Conservation (phyloP, 352 stramenopile species). For the Phytophthora aleatoria region DNA sequence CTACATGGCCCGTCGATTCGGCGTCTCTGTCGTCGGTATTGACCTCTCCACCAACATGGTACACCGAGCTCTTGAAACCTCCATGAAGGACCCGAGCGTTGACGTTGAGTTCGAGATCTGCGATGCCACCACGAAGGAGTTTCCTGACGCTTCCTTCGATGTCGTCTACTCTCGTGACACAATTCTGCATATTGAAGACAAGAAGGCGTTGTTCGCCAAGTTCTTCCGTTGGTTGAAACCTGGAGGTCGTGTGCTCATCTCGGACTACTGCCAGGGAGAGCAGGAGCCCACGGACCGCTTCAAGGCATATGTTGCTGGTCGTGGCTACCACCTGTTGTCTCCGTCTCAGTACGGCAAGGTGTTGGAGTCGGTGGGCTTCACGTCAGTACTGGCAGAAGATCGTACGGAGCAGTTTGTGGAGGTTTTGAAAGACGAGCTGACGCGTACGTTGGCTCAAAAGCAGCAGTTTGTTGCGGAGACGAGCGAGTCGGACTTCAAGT, state of each 20-base stretch:
- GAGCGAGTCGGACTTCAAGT: slow-evolving; percentile 66
- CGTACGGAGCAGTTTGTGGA: slow-evolving; percentile 70
- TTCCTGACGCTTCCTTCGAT: slow-evolving; percentile 64
- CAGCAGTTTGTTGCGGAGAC: slow-evolving; percentile 73
- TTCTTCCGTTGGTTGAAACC: slow-evolving; percentile 76
- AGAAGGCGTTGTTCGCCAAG: slow-evolving; percentile 60
- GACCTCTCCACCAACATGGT: slow-evolving; percentile 83
- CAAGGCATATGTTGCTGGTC: slow-evolving; percentile 59
- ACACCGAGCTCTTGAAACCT: slow-evolving; percentile 67
- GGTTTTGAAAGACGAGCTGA: slow-evolving; percentile 68
- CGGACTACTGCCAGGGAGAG: slow-evolving; percentile 76
- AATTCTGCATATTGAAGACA: slow-evolving; percentile 76
- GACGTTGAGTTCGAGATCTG: slow-evolving; percentile 80
- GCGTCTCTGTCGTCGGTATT: slow-evolving; percentile 73
- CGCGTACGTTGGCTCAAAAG: slow-evolving; percentile 58
- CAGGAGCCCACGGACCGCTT: slow-evolving; percentile 54
- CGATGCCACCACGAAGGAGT: slow-evolving; percentile 65
- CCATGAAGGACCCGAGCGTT: slow-evolving; percentile 47
- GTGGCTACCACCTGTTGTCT: slow-evolving; percentile 72
- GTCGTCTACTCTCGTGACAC: slow-evolving; percentile 81
- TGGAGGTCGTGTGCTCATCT: slow-evolving; percentile 64
- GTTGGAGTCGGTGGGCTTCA: slow-evolving; percentile 57
- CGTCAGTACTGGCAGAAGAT: slow-evolving; percentile 59
- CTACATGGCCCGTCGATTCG: slow-evolving; percentile 92
- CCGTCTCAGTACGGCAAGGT: slow-evolving; percentile 62